Base-by-base conservation (phyloP, 306 rosid species). In the Crataegus laevigata region DNA sequence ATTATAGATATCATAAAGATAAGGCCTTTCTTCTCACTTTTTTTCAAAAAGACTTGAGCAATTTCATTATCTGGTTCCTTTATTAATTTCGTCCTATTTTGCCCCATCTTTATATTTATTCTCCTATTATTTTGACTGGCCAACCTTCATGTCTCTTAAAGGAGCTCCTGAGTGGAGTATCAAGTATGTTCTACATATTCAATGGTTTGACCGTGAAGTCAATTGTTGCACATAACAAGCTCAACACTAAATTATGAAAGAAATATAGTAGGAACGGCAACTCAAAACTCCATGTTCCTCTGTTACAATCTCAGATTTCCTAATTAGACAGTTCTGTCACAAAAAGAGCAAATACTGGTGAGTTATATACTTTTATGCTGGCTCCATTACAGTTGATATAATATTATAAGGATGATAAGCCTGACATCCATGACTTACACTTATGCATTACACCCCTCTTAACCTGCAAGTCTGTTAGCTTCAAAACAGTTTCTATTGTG, bases 401-500 rank as follows among this genome's bases (percentile, higher is more conserved):
- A 38, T 12, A 45, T 18, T 72, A 47, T 30, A 38, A 58, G 58
- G 74, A 79, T 45, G 54, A 57, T 58, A 38, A 62, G 60, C 67
- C 54, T 28, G 61, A 69, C 66, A 50, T 26, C 67, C 52, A 29
- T 24, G 42, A 54, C 12, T 40, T 24, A 58, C 54, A 25, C 25
- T 9, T 17, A 36, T 54, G 55, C 34, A 58, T 76, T 14, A 55
- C 66, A 55, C 67, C 19, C 32, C 34, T 18, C 38, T 42, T 19
- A 69, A 34, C 26, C 58, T 47, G 40, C 40, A 47, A 15, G 38
- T 28, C 21, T 38, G 51, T 28, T 60, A 73, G 45, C 42, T 60
- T 10, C 68, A 28, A 73, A 78, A 71, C 3, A 19, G 72, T 18
- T 68, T 45, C 69, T 26, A 9, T 75, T 79, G 43, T 71, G 71